Percentiles rank a stretch among this genome's conserved stretches.
Conservation (phyloP, 163 green algal species). For the Volvox carteri region DNA sequence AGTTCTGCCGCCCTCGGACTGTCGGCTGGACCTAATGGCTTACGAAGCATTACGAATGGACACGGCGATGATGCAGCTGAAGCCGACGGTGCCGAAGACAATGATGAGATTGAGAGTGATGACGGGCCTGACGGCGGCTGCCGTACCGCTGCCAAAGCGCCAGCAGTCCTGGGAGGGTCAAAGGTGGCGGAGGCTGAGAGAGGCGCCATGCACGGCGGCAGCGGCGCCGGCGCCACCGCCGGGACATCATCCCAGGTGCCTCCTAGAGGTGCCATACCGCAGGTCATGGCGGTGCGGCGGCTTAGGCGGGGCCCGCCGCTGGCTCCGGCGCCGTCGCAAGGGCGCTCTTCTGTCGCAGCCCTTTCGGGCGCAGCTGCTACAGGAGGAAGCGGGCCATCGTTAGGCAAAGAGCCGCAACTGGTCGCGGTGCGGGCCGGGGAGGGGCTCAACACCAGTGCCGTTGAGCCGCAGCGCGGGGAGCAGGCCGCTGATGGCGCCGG, state of each 20-base stretch:
- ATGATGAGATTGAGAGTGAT: conserved; percentile 38
- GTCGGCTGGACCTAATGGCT: no score
- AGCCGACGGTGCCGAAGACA: neutral
- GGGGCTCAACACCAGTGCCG: no score
- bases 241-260: neutral
- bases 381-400: no score
- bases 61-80: no score
- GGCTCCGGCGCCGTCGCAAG: neutral
- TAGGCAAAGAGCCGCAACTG: no score
- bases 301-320: neutral
- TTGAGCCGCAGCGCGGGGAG: no score
- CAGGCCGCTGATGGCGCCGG: no score
- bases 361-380: neutral
- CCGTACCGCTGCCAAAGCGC: neutral
- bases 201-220: neutral
- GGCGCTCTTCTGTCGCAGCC: neutral
- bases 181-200: no score
- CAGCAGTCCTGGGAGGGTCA: no score
- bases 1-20: neutral
- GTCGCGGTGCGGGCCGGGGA: no score
- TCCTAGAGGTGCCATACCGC: neutral
- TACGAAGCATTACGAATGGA: no score
- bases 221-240: neutral
- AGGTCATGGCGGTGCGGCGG: neutral
- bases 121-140: neutral